These are phyloP conservation scores for Penicillium simplicissimum DNA, from an alignment of 495 filamentous ascomycete species.

Conservation along the genomic window DNA sequence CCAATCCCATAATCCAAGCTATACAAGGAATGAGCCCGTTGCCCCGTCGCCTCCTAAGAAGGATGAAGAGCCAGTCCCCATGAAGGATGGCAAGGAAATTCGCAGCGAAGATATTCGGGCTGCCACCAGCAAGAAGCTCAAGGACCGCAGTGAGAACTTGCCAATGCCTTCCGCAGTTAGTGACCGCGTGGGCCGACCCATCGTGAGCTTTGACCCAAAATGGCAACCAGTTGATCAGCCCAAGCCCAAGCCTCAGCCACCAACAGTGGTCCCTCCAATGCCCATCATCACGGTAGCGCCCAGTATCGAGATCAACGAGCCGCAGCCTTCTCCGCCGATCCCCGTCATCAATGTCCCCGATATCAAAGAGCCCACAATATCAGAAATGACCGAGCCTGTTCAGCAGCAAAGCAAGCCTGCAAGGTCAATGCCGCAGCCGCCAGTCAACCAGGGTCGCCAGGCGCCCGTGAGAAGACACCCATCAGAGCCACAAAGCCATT, in stretches of 20 bases:
- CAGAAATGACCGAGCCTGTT: slow-evolving; percentile 30
- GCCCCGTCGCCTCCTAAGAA: slow-evolving; percentile 30
- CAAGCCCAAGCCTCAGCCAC: slow-evolving; percentile 21
- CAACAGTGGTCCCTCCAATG: slow-evolving; percentile 29
- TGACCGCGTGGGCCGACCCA: slow-evolving; percentile 79
- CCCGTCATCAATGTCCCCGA: slow-evolving; percentile 67
- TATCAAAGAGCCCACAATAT: slow-evolving; percentile 44
- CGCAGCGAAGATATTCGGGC: slow-evolving; percentile 81
- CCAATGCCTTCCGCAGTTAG: slow-evolving; percentile 86
- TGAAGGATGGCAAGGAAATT: slow-evolving; percentile 76
- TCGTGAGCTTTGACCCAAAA: slow-evolving; percentile 85
- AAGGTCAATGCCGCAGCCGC: slow-evolving; percentile 30
- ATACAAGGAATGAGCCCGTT: slow-evolving; percentile 60
- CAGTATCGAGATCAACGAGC: slow-evolving; percentile 48
- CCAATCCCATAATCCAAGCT: slow-evolving; percentile 72
- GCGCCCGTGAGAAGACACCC: slow-evolving; percentile 24
- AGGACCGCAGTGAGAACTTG: slow-evolving; percentile 79
- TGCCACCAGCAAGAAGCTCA: slow-evolving; percentile 87
- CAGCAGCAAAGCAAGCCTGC: slow-evolving; percentile 9
- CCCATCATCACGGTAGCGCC: slow-evolving; percentile 47
- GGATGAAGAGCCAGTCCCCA: slow-evolving; percentile 37
- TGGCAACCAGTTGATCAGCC: slow-evolving; percentile 64
- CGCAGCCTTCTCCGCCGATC: slow-evolving; percentile 41
- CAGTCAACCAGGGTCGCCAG: slow-evolving; percentile 19
- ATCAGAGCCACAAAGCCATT: slow-evolving; percentile 32